Percentiles rank a stretch among this genome's conserved stretches.
Conservation (phyloP, 2,329 filamentous ascomycete species). For the Dryadomyces quercus-mongolicae region DNA sequence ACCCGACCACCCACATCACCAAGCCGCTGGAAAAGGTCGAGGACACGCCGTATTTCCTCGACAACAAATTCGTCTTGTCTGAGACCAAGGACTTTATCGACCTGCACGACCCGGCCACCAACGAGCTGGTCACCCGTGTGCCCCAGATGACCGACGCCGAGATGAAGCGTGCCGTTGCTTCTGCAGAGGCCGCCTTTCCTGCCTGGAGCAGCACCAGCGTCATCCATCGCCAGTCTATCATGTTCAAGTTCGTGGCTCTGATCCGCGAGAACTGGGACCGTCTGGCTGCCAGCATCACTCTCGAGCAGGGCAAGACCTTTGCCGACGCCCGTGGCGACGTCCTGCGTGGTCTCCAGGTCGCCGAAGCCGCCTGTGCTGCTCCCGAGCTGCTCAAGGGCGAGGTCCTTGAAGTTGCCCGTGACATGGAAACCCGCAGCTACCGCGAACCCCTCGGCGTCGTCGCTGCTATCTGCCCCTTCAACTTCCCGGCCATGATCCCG, state of each 20-base stretch:
- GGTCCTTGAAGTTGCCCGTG: conserved; percentile 73
- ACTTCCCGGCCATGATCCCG: conserved; percentile 88
- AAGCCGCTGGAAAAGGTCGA: conserved; percentile 42
- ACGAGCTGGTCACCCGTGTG: conserved; percentile 72
- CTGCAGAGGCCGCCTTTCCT: conserved; percentile 64
- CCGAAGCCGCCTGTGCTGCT: conserved; percentile 69
- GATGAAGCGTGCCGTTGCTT: conserved; percentile 62
- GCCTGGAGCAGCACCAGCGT: conserved; percentile 62
- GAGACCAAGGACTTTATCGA: conserved; percentile 63
- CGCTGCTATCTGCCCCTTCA: conserved; percentile 79
- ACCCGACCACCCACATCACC: conserved; percentile 61
- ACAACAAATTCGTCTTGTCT: conserved; percentile 66
- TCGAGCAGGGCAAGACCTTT: conserved; percentile 84
- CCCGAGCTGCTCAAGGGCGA: conserved; percentile 75
- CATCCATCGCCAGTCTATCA: conserved; percentile 66
- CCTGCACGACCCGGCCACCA: conserved; percentile 71
- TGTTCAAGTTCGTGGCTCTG: conserved; percentile 74
- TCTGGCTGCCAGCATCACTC: conserved; percentile 70
- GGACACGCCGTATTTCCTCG: conserved; percentile 69
- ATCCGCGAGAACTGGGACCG: conserved; percentile 80
- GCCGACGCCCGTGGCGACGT: conserved; percentile 75
- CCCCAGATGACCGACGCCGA: conserved; percentile 72
- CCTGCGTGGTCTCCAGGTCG: conserved; percentile 70
- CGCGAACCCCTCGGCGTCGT: conserved; percentile 71
- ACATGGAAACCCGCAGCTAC: conserved; percentile 81